Evolutionary conservation across 2,329 filamentous ascomycete genomes (phyloP).

Genomic region (Thielaviopsis musarum): DNA sequence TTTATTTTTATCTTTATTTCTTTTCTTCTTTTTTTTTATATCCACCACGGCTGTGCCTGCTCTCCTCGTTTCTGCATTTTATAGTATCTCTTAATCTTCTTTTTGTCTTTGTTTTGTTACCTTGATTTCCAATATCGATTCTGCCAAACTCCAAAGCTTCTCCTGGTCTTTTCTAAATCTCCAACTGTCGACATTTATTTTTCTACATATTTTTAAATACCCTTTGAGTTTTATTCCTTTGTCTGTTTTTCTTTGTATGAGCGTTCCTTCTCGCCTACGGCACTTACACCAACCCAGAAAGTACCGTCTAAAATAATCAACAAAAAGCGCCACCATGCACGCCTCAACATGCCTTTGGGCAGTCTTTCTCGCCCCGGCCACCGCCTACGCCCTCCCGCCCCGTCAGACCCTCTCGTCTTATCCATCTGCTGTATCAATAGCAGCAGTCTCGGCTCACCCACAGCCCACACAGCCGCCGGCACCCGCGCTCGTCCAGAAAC

Average conservation of each 20-base stretch:
- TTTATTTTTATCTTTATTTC: background rate
- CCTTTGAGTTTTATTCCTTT: background rate
- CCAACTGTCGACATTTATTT: background rate
- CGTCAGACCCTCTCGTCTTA: conserved; percentile 20
- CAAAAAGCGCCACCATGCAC: conserved; percentile 16
- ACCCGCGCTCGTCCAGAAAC: conserved; percentile 62
- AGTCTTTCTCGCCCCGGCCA: conserved; percentile 18
- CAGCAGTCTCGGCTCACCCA: conserved; percentile 17
- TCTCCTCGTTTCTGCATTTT: background rate
- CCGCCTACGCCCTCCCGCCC: conserved; percentile 23
- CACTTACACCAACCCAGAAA: background rate
- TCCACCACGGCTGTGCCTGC: background rate
- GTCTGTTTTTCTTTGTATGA: background rate
- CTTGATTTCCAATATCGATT: background rate
- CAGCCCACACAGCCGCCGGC: conserved; percentile 20
- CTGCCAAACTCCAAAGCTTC: background rate
- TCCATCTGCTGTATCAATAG: conserved; percentile 12
- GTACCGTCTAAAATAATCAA: conserved; percentile 11
- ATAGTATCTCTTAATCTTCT: background rate
- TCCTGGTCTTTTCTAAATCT: background rate
- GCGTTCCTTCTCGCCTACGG: background rate
- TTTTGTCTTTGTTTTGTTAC: background rate
- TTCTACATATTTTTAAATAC: background rate
- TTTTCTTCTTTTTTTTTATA: background rate
- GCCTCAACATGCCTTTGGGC: conserved; percentile 21